Evolutionary conservation across 768 basidiomycete species (phyloP).

Genomic region (Solioccasus polychromus): DNA sequence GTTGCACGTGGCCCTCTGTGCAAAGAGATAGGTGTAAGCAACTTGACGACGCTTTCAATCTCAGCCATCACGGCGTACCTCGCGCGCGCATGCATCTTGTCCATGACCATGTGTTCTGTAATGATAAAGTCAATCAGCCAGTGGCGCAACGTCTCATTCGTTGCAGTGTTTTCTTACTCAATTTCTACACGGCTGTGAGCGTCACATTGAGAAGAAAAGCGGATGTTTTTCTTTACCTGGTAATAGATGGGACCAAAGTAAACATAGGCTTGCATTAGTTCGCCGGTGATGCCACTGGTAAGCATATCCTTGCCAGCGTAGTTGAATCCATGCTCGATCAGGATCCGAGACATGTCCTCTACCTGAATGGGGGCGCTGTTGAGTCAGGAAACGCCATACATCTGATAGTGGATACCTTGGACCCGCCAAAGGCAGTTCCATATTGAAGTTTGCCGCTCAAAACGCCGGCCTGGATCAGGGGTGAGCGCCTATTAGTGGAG

Average conservation of each 20-base stretch:
- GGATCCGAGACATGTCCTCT: slow-evolving; percentile 96
- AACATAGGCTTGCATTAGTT: slow-evolving; percentile 93
- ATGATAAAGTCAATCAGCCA: slow-evolving; percentile 11
- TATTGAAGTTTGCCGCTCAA: slow-evolving; percentile 86
- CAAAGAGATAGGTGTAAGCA: slow-evolving; percentile 1
- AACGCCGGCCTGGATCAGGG: slow-evolving; percentile 71
- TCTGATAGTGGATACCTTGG: slow-evolving; percentile 58
- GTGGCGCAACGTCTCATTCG: neutral
- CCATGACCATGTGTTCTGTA: slow-evolving; percentile 97
- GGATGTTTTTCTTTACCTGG: slow-evolving; percentile 52
- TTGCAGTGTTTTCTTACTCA: slow-evolving; percentile 59
- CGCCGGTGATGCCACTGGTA: slow-evolving; percentile 96
- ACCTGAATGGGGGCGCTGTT: slow-evolving; percentile 49
- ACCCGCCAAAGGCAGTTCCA: slow-evolving; percentile 96
- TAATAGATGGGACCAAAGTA: slow-evolving; percentile 99
- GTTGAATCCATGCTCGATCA: slow-evolving; percentile 93
- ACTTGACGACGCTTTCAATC: slow-evolving; percentile 1
- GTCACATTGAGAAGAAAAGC: slow-evolving; percentile 1
- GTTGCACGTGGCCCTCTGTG: slow-evolving; percentile 91
- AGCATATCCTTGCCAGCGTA: slow-evolving; percentile 99
- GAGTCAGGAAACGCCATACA: slow-evolving; percentile 5
- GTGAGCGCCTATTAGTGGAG: slow-evolving; percentile 3
- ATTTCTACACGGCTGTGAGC: slow-evolving; percentile 55
- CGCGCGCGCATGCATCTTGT: slow-evolving; percentile 99
- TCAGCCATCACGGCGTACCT: slow-evolving; percentile 50